These are phyloP conservation scores for Amanita brunnescens DNA, from an alignment of 768 basidiomycete genomes.

Conservation along the genomic window DNA sequence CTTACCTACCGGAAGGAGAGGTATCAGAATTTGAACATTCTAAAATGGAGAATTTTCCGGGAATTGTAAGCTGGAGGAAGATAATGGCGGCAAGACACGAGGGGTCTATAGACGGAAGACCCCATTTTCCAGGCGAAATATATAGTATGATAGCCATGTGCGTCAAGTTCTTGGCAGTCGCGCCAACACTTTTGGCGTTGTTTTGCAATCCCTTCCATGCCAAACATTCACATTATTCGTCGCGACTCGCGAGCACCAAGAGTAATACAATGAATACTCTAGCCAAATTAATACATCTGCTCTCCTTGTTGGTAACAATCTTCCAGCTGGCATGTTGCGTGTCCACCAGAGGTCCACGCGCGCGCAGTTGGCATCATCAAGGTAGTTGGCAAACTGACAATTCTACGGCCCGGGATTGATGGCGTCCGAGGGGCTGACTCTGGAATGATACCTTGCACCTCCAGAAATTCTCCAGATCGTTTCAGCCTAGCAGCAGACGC, in stretches of 20 bases:
- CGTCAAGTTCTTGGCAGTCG: not conserved
- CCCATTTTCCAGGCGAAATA: slow-evolving; percentile 65
- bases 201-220: slow-evolving; percentile 3
- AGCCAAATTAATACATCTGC: no score
- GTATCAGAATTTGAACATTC: slow-evolving; percentile 62
- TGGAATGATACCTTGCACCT: slow-evolving; percentile 41
- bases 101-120: slow-evolving; percentile 58
- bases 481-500: not conserved
- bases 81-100: slow-evolving; percentile 55
- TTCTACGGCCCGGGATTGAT: slow-evolving; percentile 27
- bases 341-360: slow-evolving; percentile 2
- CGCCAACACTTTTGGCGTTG: not conserved
- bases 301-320: not conserved
- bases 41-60: slow-evolving; percentile 55
- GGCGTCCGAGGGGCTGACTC: slow-evolving; percentile 18
- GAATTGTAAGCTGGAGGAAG: slow-evolving; percentile 59
- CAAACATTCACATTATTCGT: no score
- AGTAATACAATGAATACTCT: not conserved
- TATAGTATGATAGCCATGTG: slow-evolving; percentile 33
- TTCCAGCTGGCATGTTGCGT: slow-evolving; percentile 21
- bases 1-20: slow-evolving; percentile 61
- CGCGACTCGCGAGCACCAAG: no score
- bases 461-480: slow-evolving; percentile 33
- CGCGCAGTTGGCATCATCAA: slow-evolving; percentile 3
- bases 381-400: slow-evolving; percentile 31